Evolutionary conservation across 176 grass and related monocot genomes (phyloP).

Genomic region (Musa itinerans): DNA sequence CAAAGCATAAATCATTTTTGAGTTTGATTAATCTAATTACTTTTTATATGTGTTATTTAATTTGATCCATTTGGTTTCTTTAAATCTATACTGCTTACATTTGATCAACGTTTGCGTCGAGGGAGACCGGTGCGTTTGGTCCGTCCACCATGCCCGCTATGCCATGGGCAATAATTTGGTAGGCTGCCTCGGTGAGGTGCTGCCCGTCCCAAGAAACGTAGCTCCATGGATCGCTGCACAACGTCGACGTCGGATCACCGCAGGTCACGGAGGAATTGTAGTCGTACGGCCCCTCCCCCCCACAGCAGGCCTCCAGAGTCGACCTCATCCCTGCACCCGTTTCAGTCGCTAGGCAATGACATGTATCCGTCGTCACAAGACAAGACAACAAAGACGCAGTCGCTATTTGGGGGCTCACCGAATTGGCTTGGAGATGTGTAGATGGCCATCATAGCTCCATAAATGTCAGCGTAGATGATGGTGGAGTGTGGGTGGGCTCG

Average conservation of each 20-base stretch:
- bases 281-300: slow-evolving; percentile 14
- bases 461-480: slow-evolving; percentile 13
- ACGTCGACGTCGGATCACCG: neutral
- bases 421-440: slow-evolving; percentile 35
- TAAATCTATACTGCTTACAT: too few species aligned
- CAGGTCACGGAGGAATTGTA: neutral
- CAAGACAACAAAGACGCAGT: neutral
- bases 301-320: slow-evolving; percentile 59
- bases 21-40: too few species aligned
- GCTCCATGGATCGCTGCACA: slow-evolving; percentile 7
- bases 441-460: slow-evolving; percentile 32
- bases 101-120: neutral
- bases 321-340: slow-evolving; percentile 33
- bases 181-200: slow-evolving; percentile 6
- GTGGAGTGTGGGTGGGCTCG: slow-evolving; percentile 1
- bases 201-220: neutral
- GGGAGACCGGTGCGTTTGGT: neutral
- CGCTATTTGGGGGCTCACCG: slow-evolving; percentile 30
- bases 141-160: neutral
- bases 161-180: neutral
- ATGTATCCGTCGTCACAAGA: neutral
- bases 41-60: too few species aligned
- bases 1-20: too few species aligned
- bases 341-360: neutral
- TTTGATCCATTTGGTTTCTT: too few species aligned